Evolutionary conservation across 257 asterid species (phyloP), one percentile per base, ranked within the genome.

Genomic region (Anisodus acutangulus): DNA sequence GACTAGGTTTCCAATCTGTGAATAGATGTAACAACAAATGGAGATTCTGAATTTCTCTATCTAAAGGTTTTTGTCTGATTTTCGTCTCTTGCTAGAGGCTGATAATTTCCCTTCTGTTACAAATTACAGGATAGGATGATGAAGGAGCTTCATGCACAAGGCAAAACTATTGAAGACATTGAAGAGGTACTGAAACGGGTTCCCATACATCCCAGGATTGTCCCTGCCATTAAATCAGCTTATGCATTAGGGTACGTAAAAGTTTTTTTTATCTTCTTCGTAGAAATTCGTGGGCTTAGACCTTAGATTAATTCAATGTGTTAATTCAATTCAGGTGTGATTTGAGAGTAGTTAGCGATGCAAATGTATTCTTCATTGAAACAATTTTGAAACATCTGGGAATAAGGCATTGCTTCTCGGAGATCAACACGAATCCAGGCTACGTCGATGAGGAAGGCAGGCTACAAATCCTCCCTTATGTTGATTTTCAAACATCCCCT

Each of bases 191-290:
- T 91, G n/a, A 85, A 72, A 88, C 62, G 89, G 84, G 89, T 54
- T 43, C 89, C 91, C 0, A 84, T 91, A 8, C 91, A 89, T 54
- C 88, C 90, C 8, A 85, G 91, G 62, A 45, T 89, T 15, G 85
- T 91, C 16, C 89, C 90, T 0, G 88, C 93, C 62, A 89, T 91
- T 37, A 88, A 79, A 86, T 64, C 91, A 47, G 91, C 88, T 5
- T 55, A 85, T 64, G 89, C 93, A 54, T 85, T 84, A 81, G 93
- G 92, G 93, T 89, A 88, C 3, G 31, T 31, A 26, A 26, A 26
- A 26, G 31, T 26, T 26, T 26, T 26, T 26, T 26, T 3, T 43
- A 35, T 79, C 41, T 53, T 80, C 9, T 10, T 82, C 4, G 19
- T 62, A 19, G 59, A 54, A 54, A 3, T 41, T 31, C 1, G 35